phyloP scores from a whole-genome alignment of 2,329 filamentous ascomycete species.

The Didymella pomorum region DNA sequence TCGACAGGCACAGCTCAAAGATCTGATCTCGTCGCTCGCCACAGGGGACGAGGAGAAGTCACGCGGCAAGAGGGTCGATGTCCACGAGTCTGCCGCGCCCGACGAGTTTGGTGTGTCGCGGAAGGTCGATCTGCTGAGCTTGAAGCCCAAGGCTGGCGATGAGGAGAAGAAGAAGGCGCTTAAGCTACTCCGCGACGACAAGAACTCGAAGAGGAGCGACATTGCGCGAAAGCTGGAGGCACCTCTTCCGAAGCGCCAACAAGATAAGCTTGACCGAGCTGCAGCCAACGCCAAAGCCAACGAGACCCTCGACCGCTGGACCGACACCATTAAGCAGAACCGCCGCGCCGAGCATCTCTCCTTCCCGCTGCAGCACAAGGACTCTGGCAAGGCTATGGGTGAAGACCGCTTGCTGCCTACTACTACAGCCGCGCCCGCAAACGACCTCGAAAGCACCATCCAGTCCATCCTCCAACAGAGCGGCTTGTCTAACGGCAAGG shows the following conservation, averaged over 20 bases:
- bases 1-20: constrained; percentile 70
- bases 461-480: constrained; percentile 90
- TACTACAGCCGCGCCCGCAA: constrained; percentile 68
- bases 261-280: constrained; percentile 81
- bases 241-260: constrained; percentile 83
- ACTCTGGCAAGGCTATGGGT: constrained; percentile 65
- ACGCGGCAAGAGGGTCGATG: constrained; percentile 51
- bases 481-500: constrained; percentile 72
- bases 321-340: constrained; percentile 93
- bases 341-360: constrained; percentile 87
- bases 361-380: constrained; percentile 82
- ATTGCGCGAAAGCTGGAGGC: constrained; percentile 77
- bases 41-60: constrained; percentile 50
- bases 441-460: constrained; percentile 85
- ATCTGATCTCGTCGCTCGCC: constrained; percentile 72
- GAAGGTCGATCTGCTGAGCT: constrained; percentile 78
- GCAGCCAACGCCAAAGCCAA: constrained; percentile 92
- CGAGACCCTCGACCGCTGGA: constrained; percentile 88
- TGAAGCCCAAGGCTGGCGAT: constrained; percentile 76
- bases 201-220: constrained; percentile 63
- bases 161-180: constrained; percentile 79
- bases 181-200: constrained; percentile 75
- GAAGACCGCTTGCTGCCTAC: constrained; percentile 71
- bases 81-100: constrained; percentile 67
- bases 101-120: constrained; percentile 67